Conservation (phyloP, 2,329 filamentous ascomycete species). For the Onygenales sp. region DNA sequence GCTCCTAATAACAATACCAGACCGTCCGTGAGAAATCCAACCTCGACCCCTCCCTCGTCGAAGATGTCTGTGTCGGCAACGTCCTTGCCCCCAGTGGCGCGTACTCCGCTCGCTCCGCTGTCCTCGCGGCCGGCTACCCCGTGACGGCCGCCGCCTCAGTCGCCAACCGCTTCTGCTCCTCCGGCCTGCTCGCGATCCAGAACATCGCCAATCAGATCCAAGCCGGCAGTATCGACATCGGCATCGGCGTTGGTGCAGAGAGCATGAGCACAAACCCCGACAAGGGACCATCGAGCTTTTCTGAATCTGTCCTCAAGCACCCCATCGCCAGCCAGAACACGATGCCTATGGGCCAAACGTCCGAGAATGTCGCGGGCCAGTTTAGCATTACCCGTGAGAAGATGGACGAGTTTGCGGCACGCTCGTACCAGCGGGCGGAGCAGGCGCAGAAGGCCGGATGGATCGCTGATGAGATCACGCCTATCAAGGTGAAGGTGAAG, state of each 20-base stretch:
- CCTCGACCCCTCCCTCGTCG: conserved; percentile 76
- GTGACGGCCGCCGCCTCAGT: conserved; percentile 67
- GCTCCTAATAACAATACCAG: conserved; percentile 28
- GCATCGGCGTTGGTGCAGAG: conserved; percentile 84
- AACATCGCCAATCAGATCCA: conserved; percentile 89
- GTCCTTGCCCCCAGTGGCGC: conserved; percentile 82
- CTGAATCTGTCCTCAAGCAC: conserved; percentile 64
- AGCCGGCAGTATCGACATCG: conserved; percentile 81
- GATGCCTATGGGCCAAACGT: conserved; percentile 84
- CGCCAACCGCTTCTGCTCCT: conserved; percentile 85
- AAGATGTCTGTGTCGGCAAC: conserved; percentile 81
- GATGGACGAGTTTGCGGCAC: conserved; percentile 78
- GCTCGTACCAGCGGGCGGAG: conserved; percentile 75
- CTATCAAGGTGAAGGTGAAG: conserved; percentile 70
- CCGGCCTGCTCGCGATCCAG: conserved; percentile 77
- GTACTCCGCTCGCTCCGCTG: conserved; percentile 81
- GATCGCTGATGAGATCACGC: conserved; percentile 78
- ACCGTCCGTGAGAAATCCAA: conserved; percentile 70
- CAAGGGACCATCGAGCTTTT: conserved; percentile 72
- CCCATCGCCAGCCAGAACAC: conserved; percentile 79
- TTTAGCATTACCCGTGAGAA: conserved; percentile 56
- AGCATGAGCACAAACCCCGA: conserved; percentile 87
- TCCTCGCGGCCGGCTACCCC: conserved; percentile 78
- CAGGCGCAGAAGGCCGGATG: conserved; percentile 73
- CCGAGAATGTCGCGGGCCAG: conserved; percentile 84